Conservation (phyloP, 2,329 filamentous ascomycete species). For the Metarhizium robertsii region DNA sequence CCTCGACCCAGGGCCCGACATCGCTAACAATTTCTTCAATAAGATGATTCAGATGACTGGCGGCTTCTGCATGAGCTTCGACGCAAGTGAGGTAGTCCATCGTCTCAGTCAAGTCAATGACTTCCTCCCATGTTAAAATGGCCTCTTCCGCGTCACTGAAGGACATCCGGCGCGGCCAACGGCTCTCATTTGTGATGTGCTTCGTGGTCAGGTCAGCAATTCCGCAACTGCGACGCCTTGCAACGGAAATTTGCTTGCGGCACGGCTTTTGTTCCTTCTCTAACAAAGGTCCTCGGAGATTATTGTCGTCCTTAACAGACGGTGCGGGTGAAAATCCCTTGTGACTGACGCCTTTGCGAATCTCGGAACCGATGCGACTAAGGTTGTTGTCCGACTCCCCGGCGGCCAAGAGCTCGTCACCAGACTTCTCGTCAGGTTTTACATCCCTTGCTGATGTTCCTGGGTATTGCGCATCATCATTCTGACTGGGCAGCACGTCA, state of each 20-base stretch:
- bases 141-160: constrained; percentile 69
- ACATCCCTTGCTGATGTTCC: constrained; percentile 18
- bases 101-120: constrained; percentile 31
- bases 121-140: constrained; percentile 56
- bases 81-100: constrained; percentile 17
- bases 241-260: constrained; percentile 38
- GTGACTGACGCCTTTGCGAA: constrained; percentile 31
- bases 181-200: constrained; percentile 40
- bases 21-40: constrained; percentile 42
- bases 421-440: constrained; percentile 11
- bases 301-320: constrained; percentile 49
- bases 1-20: constrained; percentile 52
- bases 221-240: constrained; percentile 52
- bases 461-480: constrained; percentile 15
- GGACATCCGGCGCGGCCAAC: constrained; percentile 64
- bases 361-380: constrained; percentile 27
- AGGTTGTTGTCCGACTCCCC: constrained; percentile 17
- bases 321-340: constrained; percentile 46
- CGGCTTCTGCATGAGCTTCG: constrained; percentile 38
- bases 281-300: constrained; percentile 45
- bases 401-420: constrained; percentile 13
- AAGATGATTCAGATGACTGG: constrained; percentile 42
- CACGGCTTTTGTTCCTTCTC: constrained; percentile 37
- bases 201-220: constrained; percentile 20
- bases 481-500: constrained; percentile 16